Evolutionary conservation across 306 rosid genomes (phyloP), one percentile per base, ranked within the genome.

Genomic region (Abrus precatorius): DNA sequence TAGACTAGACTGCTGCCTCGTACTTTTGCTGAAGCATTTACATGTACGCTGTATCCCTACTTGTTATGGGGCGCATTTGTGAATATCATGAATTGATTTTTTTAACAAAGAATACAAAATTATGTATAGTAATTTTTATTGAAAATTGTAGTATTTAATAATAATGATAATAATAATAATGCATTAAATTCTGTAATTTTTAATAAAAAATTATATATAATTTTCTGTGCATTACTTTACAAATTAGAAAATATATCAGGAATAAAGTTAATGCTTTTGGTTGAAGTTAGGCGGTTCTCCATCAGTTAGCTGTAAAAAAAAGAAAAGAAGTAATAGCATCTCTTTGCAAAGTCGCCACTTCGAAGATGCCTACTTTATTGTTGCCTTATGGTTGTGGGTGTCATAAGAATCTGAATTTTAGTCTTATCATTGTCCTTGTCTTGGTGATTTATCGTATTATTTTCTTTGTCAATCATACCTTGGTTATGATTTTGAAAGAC

Each of bases 201-300:
- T 20, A 20, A 20, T 20, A 20, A 20, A 20, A 20, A 20, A 0
- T 20, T 20, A 20, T 20, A 20, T 20, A 20, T 20, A 20, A 20
- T 20, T 20, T 20, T 20, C 20, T 20, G 20, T 20, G 20, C 20
- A 20, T 20, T 20, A 20, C 20, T 20, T 20, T 20, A 20, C 20
- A 20, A 20, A 20, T 20, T 20, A 20, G 20, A 20, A 20, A 20
- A 20, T 20, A 20, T 20, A 20, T 62, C 5, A 29, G 8, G 69
- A 62, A 84, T 61, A 70, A 59, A 55, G 63, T 12, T 72, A 38
- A 60, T 60, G 75, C 76, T 79, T 62, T 10, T 62, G 57, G 50
- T 63, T 5, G 4, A 72, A 48, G 38, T 67, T 64, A 44, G 75
- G 79, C 59, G 3, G 52, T 60, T 82, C 57, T 68, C 50, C 69